A percentile compares a stretch with the other conserved stretches of the same genome.
Conservation (phyloP, 441 rosid species). For the Populus hybrid region DNA sequence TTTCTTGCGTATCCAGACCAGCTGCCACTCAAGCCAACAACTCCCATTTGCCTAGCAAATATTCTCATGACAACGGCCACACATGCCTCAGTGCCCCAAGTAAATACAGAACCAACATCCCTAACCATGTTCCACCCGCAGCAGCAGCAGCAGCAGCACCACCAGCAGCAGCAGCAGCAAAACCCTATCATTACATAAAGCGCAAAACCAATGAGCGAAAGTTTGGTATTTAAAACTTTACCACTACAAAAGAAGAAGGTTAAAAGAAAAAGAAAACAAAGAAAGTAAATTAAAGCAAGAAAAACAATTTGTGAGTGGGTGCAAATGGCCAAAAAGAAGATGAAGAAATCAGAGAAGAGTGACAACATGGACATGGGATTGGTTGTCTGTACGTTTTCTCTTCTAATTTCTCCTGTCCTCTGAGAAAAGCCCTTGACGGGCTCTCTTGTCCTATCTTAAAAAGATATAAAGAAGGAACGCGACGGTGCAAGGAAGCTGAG, state of each 20-base stretch:
- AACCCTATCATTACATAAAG: constrained; percentile 18
- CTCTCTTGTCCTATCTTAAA: constrained; percentile 13
- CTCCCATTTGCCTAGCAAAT: constrained; percentile 21
- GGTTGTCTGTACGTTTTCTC: constrained; percentile 10
- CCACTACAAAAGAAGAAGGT: not conserved
- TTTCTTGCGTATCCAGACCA: constrained; percentile 14
- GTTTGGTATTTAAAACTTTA: not conserved
- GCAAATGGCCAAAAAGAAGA: constrained; percentile 7
- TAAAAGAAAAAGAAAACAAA: not conserved
- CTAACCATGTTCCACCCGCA: constrained; percentile 17
- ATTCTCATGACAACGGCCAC: constrained; percentile 9
- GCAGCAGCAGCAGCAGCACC: not conserved
- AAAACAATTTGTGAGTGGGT: constrained; percentile 2
- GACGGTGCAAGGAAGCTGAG: not conserved
- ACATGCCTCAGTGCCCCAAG: constrained; percentile 22
- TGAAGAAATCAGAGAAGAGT: not conserved
- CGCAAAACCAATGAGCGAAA: not conserved
- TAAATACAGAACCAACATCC: constrained; percentile 13
- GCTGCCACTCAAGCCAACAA: constrained; percentile 11
- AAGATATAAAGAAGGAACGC: not conserved
- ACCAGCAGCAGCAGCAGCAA: constrained; percentile 3
- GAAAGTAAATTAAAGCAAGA: not conserved
- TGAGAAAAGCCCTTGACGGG: constrained; percentile 8
- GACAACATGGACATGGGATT: constrained; percentile 6
- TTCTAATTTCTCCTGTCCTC: constrained; percentile 5